Conservation (phyloP, 2,329 filamentous ascomycete species). For the Mycocentrospora acerina region DNA sequence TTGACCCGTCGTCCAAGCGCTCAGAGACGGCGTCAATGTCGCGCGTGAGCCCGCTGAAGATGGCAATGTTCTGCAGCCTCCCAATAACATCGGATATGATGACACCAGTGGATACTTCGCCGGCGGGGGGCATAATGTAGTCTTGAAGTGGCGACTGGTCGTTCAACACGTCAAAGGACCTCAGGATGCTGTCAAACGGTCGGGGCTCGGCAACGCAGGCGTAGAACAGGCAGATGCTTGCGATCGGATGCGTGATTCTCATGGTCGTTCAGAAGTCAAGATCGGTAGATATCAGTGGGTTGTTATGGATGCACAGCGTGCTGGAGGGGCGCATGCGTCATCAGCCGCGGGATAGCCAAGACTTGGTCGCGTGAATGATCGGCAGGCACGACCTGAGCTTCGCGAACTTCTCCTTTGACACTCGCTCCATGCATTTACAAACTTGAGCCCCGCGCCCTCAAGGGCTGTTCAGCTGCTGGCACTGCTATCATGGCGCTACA, state of each 20-base stretch:
- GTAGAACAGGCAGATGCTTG: conserved; percentile 32
- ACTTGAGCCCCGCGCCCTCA: conserved; percentile 15
- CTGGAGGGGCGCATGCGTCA: conserved; percentile 34
- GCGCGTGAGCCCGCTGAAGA: conserved; percentile 80
- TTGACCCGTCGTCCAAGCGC: conserved; percentile 65
- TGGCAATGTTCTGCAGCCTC: conserved; percentile 73
- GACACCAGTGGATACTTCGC: conserved; percentile 48
- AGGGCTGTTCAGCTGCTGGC: conserved; percentile 10
- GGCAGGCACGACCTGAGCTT: conserved; percentile 9
- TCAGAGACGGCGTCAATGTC: conserved; percentile 69
- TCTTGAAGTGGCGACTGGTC: conserved; percentile 32
- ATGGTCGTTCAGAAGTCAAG: conserved; percentile 20
- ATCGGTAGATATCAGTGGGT: conserved; percentile 12
- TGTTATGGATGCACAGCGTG: conserved; percentile 10
- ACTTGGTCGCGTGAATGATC: conserved; percentile 34
- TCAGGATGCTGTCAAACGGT: conserved; percentile 31
- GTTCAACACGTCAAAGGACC: conserved; percentile 29
- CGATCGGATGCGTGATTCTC: conserved; percentile 33
- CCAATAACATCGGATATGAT: conserved; percentile 84
- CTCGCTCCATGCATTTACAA: conserved; percentile 14
- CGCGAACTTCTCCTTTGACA: conserved; percentile 6
- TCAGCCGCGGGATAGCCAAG: conserved; percentile 33
- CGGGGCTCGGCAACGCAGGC: conserved; percentile 35
- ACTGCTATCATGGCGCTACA: conserved; percentile 21
- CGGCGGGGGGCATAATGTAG: conserved; percentile 31